These are phyloP conservation scores for Penicillium argentinense DNA, from an alignment of 495 filamentous ascomycete genomes.

Conservation along the genomic window DNA sequence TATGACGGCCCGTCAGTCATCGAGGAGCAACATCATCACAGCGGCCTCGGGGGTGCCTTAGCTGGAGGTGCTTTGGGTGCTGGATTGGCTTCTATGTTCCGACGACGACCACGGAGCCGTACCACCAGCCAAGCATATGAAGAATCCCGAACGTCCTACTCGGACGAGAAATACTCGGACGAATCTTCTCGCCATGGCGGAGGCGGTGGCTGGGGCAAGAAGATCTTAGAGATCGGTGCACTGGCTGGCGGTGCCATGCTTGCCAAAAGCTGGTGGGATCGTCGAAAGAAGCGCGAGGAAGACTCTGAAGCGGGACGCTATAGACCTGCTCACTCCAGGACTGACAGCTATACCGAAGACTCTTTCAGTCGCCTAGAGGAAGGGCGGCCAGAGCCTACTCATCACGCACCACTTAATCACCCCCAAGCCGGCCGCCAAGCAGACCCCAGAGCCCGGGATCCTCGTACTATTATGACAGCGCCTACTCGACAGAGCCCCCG, in stretches of 20 bases:
- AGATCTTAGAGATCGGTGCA: conserved; percentile 65
- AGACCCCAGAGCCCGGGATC: conserved; percentile 44
- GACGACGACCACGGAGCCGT: conserved; percentile 40
- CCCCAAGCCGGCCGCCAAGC: conserved; percentile 40
- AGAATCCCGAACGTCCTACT: conserved; percentile 52
- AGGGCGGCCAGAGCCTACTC: conserved; percentile 39
- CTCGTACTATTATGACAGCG: conserved; percentile 45
- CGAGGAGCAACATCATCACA: conserved; percentile 31
- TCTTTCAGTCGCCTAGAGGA: conserved; percentile 45
- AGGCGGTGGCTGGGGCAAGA: conserved; percentile 56
- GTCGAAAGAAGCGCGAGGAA: conserved; percentile 54
- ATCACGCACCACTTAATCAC: conserved; percentile 42
- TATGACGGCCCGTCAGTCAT: conserved; percentile 40
- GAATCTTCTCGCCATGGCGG: conserved; percentile 32
- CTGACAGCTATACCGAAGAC: conserved; percentile 44
- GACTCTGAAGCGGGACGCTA: conserved; percentile 56
- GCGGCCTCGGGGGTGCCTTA: conserved; percentile 37
- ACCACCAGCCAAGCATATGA: conserved; percentile 35
- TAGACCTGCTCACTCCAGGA: conserved; percentile 42
- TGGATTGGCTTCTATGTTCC: conserved; percentile 59
- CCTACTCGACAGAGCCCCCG: conserved; percentile 40
- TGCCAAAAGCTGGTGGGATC: conserved; percentile 62
- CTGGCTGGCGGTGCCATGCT: conserved; percentile 64
- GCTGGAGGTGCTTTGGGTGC: conserved; percentile 59
- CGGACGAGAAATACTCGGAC: conserved; percentile 62